phyloP scores from a whole-genome alignment of 2,329 filamentous ascomycete genomes.

The Teratosphaeria nubilosa region DNA sequence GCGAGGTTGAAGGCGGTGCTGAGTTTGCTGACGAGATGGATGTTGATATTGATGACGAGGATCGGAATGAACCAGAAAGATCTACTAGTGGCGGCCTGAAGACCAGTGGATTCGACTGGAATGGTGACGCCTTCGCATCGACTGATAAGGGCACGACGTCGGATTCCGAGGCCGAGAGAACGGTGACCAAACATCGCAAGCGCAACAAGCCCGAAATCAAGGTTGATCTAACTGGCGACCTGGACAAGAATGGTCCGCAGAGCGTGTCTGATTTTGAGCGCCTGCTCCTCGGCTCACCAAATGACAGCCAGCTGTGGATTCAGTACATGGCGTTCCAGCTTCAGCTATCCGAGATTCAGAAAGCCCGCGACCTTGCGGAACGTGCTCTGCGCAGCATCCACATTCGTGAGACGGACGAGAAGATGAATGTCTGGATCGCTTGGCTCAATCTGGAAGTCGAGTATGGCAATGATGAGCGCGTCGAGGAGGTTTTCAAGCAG shows the following conservation, averaged over 20 bases:
- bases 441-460: slow-evolving; percentile 88
- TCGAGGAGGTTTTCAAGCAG: slow-evolving; percentile 80
- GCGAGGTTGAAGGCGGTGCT: slow-evolving; percentile 36
- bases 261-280: slow-evolving; percentile 89
- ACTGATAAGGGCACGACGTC: slow-evolving; percentile 43
- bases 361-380: slow-evolving; percentile 80
- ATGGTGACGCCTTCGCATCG: slow-evolving; percentile 47
- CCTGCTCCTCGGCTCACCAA: slow-evolving; percentile 79
- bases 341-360: slow-evolving; percentile 77
- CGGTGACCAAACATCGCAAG: slow-evolving; percentile 43
- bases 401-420: slow-evolving; percentile 82
- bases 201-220: slow-evolving; percentile 73
- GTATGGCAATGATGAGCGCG: slow-evolving; percentile 64
- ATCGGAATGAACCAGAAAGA: slow-evolving; percentile 1
- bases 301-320: slow-evolving; percentile 90
- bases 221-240: slow-evolving; percentile 81
- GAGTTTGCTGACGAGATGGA: slow-evolving; percentile 32
- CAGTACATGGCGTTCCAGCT: slow-evolving; percentile 99
- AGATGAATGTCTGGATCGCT: slow-evolving; percentile 90
- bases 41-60: slow-evolving; percentile 10
- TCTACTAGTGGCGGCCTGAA: slow-evolving; percentile 41
- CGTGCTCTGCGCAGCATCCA: slow-evolving; percentile 85
- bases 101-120: slow-evolving; percentile 80
- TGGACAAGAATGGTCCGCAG: slow-evolving; percentile 80
- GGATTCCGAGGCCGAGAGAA: slow-evolving; percentile 45